A percentile compares a stretch with the other conserved stretches of the same genome.
Conservation (phyloP, 2,329 filamentous ascomycete genomes). For the Sarocladiaceae sp. region DNA sequence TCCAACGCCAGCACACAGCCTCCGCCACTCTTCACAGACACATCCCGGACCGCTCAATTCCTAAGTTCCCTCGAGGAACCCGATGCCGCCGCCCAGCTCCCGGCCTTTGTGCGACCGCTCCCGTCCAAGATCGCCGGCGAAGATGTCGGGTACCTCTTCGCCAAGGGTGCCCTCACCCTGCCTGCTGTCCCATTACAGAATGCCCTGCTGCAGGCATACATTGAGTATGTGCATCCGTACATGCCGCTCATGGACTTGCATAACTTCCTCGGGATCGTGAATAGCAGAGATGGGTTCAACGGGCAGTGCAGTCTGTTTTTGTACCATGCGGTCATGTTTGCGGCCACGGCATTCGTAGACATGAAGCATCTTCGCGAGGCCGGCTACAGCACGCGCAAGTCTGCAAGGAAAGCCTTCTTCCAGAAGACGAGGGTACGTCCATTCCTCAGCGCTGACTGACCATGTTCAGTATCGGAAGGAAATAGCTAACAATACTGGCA, state of each 20-base stretch:
- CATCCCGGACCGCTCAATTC: constrained; percentile 34
- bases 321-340: constrained; percentile 94
- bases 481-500: constrained; percentile 25
- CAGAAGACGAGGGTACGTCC: constrained; percentile 71
- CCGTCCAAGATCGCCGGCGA: constrained; percentile 71
- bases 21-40: constrained; percentile 25
- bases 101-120: constrained; percentile 70
- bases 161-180: constrained; percentile 78
- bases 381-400: constrained; percentile 72
- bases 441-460: background rate
- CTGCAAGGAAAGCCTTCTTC: constrained; percentile 82
- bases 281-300: constrained; percentile 59
- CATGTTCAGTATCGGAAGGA: background rate
- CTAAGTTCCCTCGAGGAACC: constrained; percentile 42
- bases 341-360: constrained; percentile 81
- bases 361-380: constrained; percentile 68
- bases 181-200: constrained; percentile 66
- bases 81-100: constrained; percentile 42
- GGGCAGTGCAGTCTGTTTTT: constrained; percentile 76
- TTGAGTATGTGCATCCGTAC: constrained; percentile 88
- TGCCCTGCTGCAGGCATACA: constrained; percentile 73
- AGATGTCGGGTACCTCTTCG: constrained; percentile 74
- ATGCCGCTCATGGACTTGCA: constrained; percentile 79
- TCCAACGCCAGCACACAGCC: constrained; percentile 10
- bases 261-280: constrained; percentile 53